phyloP scores from a whole-genome alignment of 768 basidiomycete species.

The Phlebiopsis gigantea region DNA sequence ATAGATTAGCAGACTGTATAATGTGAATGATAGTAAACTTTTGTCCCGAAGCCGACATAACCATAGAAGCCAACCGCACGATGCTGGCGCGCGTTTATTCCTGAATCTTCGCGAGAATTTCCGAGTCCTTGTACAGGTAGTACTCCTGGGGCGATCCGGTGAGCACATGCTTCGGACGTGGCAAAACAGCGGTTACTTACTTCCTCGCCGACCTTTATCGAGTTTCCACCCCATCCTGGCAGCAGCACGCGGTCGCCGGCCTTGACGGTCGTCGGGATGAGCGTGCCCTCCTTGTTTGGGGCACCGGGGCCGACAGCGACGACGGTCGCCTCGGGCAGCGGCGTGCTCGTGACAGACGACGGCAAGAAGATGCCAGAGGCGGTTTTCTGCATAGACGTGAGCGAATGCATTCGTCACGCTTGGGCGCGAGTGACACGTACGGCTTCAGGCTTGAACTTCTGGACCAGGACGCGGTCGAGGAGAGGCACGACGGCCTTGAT shows the following conservation, averaged over 20 bases:
- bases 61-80: not conserved
- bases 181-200: slow-evolving; percentile 40
- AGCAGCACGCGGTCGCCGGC: slow-evolving; percentile 90
- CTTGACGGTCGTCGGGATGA: slow-evolving; percentile 74
- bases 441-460: slow-evolving; percentile 94
- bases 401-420: not conserved
- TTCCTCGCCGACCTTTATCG: slow-evolving; percentile 96
- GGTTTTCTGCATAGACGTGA: slow-evolving; percentile 70
- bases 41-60: slow-evolving; percentile 5
- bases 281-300: slow-evolving; percentile 76
- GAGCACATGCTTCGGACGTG: not conserved
- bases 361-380: slow-evolving; percentile 94
- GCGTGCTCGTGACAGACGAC: slow-evolving; percentile 75
- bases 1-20: slow-evolving; percentile 14
- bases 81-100: slow-evolving; percentile 43
- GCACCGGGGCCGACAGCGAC: slow-evolving; percentile 94
- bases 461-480: slow-evolving; percentile 94
- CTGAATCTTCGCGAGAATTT: slow-evolving; percentile 94
- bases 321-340: slow-evolving; percentile 96
- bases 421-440: slow-evolving; percentile 41
- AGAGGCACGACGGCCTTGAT: slow-evolving; percentile 89
- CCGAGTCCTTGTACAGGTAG: slow-evolving; percentile 88
- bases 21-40: slow-evolving; percentile 15
- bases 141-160: slow-evolving; percentile 61
- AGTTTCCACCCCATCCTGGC: slow-evolving; percentile 93